Percentiles rank a stretch among this genome's conserved stretches.
Conservation (phyloP, 306 rosid species). For the Gastrolobium villosum region DNA sequence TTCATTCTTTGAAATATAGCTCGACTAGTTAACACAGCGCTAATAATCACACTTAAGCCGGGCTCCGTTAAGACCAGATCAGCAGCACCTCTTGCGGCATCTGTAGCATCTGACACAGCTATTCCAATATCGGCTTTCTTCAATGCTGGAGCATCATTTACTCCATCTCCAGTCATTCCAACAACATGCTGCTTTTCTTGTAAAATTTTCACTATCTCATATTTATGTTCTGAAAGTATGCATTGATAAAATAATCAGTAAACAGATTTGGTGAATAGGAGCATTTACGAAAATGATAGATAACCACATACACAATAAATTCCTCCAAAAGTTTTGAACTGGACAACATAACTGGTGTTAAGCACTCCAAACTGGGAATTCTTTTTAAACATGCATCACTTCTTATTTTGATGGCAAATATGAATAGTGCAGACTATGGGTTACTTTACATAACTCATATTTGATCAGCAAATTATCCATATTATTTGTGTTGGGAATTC, state of each 20-base stretch:
- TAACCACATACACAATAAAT: constrained; percentile 10
- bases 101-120: constrained; percentile 92
- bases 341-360: constrained; percentile 16
- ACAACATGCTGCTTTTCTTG: constrained; percentile 87
- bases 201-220: constrained; percentile 82
- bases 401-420: neutral
- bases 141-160: constrained; percentile 91
- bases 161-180: constrained; percentile 97
- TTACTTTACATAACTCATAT: neutral
- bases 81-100: constrained; percentile 89
- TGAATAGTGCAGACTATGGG: neutral
- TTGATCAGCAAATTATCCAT: neutral
- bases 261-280: constrained; percentile 32
- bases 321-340: neutral
- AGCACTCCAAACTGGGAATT: constrained; percentile 2
- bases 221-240: constrained; percentile 78
- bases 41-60: constrained; percentile 83
- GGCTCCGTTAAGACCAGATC: constrained; percentile 92
- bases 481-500: too few species aligned
- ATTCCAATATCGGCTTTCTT: constrained; percentile 96
- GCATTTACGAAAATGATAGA: constrained; percentile 9
- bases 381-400: constrained; percentile 12
- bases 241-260: constrained; percentile 44
- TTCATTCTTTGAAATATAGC: constrained; percentile 95
- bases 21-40: constrained; percentile 87